A percentile compares a stretch with the other conserved stretches of the same genome.
Conservation (phyloP, 1,139 yeast genomes). For the Yamadazyma dendronema region DNA sequence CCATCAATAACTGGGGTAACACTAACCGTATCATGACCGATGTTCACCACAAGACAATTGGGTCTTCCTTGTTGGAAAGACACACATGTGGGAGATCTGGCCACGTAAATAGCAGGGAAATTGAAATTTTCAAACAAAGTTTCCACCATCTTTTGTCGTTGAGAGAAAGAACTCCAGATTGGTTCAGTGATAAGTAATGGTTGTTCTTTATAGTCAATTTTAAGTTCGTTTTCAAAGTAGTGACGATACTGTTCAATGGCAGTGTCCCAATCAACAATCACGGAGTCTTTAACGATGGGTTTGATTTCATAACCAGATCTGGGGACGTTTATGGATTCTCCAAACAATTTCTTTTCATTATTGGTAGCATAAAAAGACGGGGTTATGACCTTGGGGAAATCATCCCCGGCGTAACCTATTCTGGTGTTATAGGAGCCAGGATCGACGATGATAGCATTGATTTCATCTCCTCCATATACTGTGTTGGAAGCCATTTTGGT, state of each 20-base stretch:
- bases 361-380: slow-evolving; percentile 55
- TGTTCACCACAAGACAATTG: slow-evolving; percentile 87
- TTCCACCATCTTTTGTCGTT: slow-evolving; percentile 74
- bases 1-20: slow-evolving; percentile 96
- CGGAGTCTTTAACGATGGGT: slow-evolving; percentile 60
- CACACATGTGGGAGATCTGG: slow-evolving; percentile 84
- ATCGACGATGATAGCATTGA: slow-evolving; percentile 86
- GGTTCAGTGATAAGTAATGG: slow-evolving; percentile 84
- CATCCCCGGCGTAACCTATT: slow-evolving; percentile 94
- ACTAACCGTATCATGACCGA: slow-evolving; percentile 81
- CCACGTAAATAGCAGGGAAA: slow-evolving; percentile 84
- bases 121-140: slow-evolving; percentile 68
- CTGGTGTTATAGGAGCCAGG: slow-evolving; percentile 85
- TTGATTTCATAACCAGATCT: slow-evolving; percentile 50
- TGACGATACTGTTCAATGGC: slow-evolving; percentile 66
- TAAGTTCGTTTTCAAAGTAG: slow-evolving; percentile 47
- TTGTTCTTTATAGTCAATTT: slow-evolving; percentile 60
- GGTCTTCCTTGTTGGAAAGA: slow-evolving; percentile 94
- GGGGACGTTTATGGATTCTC: slow-evolving; percentile 58
- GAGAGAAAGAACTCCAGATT: slow-evolving; percentile 72
- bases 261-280: slow-evolving; percentile 71
- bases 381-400: slow-evolving; percentile 73
- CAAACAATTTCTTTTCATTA: slow-evolving; percentile 36
- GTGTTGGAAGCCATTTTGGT: slow-evolving; percentile 15
- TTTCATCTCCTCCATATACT: slow-evolving; percentile 67